Conservation (phyloP, 2,329 filamentous ascomycete genomes). For the Pseudocercospora crystallina region DNA sequence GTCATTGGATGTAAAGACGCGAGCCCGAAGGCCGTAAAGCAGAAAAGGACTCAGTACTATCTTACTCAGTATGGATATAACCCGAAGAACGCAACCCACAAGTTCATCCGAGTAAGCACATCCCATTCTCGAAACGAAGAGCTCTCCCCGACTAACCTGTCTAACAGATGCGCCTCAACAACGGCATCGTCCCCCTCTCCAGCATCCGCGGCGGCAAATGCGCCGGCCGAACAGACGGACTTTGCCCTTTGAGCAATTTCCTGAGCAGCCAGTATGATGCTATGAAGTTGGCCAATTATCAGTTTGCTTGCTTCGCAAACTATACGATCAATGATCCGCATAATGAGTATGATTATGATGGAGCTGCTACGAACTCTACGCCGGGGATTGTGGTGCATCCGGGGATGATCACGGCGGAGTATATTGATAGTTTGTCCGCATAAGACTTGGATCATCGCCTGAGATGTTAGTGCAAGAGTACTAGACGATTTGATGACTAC, state of each 20-base stretch:
- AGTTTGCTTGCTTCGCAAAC: constrained; percentile 51
- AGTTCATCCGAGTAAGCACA: constrained; percentile 43
- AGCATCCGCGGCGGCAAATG: constrained; percentile 51
- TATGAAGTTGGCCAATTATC: constrained; percentile 45
- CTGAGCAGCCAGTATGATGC: constrained; percentile 43
- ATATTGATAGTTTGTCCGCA: no score
- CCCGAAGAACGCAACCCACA: constrained; percentile 41
- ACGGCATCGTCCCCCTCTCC: constrained; percentile 50
- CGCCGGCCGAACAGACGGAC: constrained; percentile 44
- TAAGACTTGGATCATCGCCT: no score
- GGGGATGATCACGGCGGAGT: constrained; percentile 25
- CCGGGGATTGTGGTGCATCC: constrained; percentile 22
- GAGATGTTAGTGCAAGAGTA: no score
- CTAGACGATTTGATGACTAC: no score
- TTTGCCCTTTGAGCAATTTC: constrained; percentile 47
- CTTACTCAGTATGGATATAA: constrained; percentile 49
- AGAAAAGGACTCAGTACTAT: constrained; percentile 44
- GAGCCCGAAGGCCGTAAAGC: constrained; percentile 42
- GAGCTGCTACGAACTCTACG: constrained; percentile 23
- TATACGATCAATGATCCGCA: constrained; percentile 43
- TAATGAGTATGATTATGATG: constrained; percentile 47
- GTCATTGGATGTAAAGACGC: constrained; percentile 51
- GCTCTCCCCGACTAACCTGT: background rate
- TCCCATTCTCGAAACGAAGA: background rate
- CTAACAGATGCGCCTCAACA: constrained; percentile 47